Base-by-base conservation (phyloP, 257 asterid genomes). In the Nicotiana otophora region DNA sequence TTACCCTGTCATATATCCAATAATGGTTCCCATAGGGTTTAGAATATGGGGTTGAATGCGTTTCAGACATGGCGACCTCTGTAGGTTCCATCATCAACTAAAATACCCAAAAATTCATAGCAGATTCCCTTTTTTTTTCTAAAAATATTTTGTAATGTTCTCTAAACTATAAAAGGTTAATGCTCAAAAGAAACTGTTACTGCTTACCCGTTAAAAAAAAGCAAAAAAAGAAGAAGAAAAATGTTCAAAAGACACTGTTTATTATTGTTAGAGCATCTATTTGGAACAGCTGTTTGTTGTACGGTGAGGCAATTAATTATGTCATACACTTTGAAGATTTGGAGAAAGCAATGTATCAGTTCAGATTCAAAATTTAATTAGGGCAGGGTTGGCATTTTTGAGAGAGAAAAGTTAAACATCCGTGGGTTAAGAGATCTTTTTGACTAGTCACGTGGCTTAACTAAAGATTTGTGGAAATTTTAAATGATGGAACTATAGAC, bases 21-120 rank as follows among this genome's bases (percentile, higher is more conserved):
- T 46, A 23, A 23, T 72, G 17, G 61, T 12, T 34, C 60, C 15
- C 20, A 46, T 46, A 72, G 1, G 36, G 12, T 72, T 23, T 46
- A 7, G 78, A 58, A 72, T 70, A 70, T 20, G 60, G 57, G 78
- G 78, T n/a, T 72, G 60, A 72, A 23, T 72, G 60, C 20, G 61
- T 20, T 46, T 72, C 48, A 72, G 20, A 10, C 36, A 17, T 42
- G 57, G 20, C 20, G 20, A 3, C 60, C 1, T 42, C 60, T 46
- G 36, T 72, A 42, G 60, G 60, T 46, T 72, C 60, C 2, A 11
- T 42, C 60, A 20, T 42, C 78, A 20, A 70, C 12, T 70, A 70
- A 20, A 42, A 70, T 11, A 70, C 11, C 60, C 36, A 70, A 70
- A 31, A 20, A 70, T 42, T 57, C 55, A 39, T 42, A 12, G 78